phyloP scores from a whole-genome alignment of 2,329 filamentous ascomycete genomes.

The Hortaea werneckii region DNA sequence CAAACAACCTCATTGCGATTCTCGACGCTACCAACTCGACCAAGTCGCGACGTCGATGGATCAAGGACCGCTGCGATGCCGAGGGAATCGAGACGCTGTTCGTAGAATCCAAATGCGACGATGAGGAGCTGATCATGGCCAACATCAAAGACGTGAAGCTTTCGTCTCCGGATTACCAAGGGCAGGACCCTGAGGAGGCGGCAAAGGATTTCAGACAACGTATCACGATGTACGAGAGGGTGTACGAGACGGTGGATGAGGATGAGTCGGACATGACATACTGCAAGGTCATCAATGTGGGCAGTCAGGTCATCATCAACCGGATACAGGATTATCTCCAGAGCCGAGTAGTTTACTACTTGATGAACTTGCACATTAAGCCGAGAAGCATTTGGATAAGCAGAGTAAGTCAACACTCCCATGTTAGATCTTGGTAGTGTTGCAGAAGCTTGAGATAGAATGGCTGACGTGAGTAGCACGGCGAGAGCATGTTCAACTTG shows the following conservation, averaged over 20 bases:
- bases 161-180: constrained; percentile 86
- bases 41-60: constrained; percentile 81
- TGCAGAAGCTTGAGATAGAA: background rate
- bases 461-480: constrained; percentile 51
- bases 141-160: constrained; percentile 92
- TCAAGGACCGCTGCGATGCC: constrained; percentile 64
- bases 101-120: constrained; percentile 93
- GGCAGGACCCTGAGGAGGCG: constrained; percentile 85
- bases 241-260: constrained; percentile 86
- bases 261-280: constrained; percentile 85
- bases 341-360: constrained; percentile 91
- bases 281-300: constrained; percentile 94
- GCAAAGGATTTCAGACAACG: constrained; percentile 87
- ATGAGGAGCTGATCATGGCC: constrained; percentile 92
- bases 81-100: constrained; percentile 79
- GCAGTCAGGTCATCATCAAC: constrained; percentile 95
- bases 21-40: constrained; percentile 96
- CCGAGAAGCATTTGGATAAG: constrained; percentile 95
- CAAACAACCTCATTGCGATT: constrained; percentile 76
- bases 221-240: constrained; percentile 94
- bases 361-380: constrained; percentile 97
- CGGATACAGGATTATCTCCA: constrained; percentile 94
- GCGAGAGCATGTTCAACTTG: constrained; percentile 88
- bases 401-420: constrained; percentile 33
- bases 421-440: too few relatives aligned